Base-by-base conservation (phyloP, 148 eudicot species). In the Hydrangea macrophylla region DNA sequence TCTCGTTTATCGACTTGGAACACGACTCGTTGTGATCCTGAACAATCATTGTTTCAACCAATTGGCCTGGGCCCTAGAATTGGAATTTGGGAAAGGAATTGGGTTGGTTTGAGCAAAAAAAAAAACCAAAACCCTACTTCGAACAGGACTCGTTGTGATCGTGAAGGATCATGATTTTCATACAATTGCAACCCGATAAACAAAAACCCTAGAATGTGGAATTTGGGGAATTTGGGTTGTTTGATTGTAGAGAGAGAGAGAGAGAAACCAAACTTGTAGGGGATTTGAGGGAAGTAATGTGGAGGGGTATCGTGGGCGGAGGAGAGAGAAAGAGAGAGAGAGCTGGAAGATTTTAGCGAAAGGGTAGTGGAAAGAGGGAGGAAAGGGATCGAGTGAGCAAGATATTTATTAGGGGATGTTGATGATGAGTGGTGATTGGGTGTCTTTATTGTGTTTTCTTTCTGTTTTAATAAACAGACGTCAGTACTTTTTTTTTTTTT, bases 1-100 rank as follows among this genome's bases (percentile, higher is more conserved):
- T 87, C 60, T 87, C 91, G 80, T 69, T 78, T 26, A 85, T 73
- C 35, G 96, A 92, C 70, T 77, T 84, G 7, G 98, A 89, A 30
- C 67, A 74, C 44, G 96, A 84, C 18, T 62, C 57, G 36, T 22
- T 45, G 26, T 31, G 13, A 9, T 42, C 50, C 18, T 0, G 3
- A 42, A 67, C 69, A n/a, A 37, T 60, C 85, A 81, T 84, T 27
- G 71, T 84, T 54, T 73, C 80, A 75, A 57, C 17, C 22, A 48
- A 1, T 48, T 22, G 2, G n/a, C 17, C 53, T 73, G 69, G 65
- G 65, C 74, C 70, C 81, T 73, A 69, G 53, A 27, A 57, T 53
- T 66, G 27, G 50, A 73, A 72, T 62, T 77, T 5, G 69, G 42
- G 45, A 5, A 1, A 11, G 51, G 33, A 31, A 20, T 5, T 1